A percentile compares a stretch with the other conserved stretches of the same genome.
These are phyloP conservation scores for Gynostemma pentaphyllum DNA, from an alignment of 306 rosid species.

Conservation along the genomic window DNA sequence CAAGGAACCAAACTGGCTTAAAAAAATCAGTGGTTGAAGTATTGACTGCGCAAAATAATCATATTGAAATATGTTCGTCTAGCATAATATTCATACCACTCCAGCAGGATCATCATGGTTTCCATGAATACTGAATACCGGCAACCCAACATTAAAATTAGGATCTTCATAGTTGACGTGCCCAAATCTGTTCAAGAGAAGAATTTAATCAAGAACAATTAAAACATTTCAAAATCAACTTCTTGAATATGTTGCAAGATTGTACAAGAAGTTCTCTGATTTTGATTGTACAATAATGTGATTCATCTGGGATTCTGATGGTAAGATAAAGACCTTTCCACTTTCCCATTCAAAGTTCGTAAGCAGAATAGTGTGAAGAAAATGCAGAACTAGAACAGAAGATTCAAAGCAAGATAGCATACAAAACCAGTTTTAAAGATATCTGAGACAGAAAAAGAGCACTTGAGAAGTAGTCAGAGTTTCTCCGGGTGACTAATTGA, in stretches of 20 bases:
- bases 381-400: not conserved
- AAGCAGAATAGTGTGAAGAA: not conserved
- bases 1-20: not conserved
- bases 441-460: not conserved
- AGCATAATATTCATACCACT: conserved; percentile 54
- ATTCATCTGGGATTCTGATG: not conserved
- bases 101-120: conserved; percentile 99
- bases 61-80: not conserved
- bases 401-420: not conserved
- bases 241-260: not conserved
- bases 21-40: not conserved
- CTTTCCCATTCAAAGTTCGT: not conserved
- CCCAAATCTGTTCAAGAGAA: conserved; percentile 55
- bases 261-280: not conserved
- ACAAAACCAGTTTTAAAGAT: not conserved
- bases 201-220: not conserved
- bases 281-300: not conserved
- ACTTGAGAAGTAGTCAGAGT: not conserved
- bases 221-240: not conserved
- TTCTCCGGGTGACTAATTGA: not conserved
- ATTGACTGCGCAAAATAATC: not conserved
- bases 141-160: conserved; percentile 91
- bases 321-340: not conserved
- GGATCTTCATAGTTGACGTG: conserved; percentile 98
- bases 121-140: conserved; percentile 95